Percentiles rank a stretch among this genome's conserved stretches.
Conservation (phyloP, 306 rosid species). For the Trichosanthes cucumerina region DNA sequence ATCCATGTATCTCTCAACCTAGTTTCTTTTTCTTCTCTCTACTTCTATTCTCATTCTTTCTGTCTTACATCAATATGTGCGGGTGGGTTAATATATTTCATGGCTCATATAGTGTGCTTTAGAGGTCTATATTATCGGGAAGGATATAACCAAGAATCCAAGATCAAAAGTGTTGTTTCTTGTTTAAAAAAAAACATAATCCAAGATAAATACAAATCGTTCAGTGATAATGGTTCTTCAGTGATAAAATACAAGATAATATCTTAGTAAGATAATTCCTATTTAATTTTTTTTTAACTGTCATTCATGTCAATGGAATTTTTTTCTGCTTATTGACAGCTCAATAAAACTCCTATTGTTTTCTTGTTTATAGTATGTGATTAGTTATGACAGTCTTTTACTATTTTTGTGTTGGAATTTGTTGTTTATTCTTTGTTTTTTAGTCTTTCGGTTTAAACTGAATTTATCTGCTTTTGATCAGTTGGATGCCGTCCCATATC, state of each 20-base stretch:
- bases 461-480: constrained; percentile 24
- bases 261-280: not conserved
- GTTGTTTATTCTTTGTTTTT: not conserved
- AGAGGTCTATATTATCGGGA: not conserved
- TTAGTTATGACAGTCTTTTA: not conserved
- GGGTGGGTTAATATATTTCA: not conserved
- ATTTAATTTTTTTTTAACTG: not conserved
- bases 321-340: not conserved
- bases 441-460: not conserved
- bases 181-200: too few species aligned
- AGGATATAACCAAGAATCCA: not conserved
- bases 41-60: not conserved
- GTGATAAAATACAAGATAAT: not conserved
- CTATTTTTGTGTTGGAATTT: not conserved
- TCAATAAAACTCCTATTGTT: not conserved
- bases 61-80: not conserved
- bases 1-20: not conserved
- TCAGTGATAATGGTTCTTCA: not conserved
- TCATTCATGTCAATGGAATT: not conserved
- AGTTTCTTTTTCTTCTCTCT: not conserved
- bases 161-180: too few species aligned
- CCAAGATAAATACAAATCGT: not conserved
- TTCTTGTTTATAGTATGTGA: not conserved
- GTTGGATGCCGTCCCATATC: constrained; percentile 99
- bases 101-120: not conserved